phyloP scores from a whole-genome alignment of 495 filamentous ascomycete species.

The Pseudomonodictys pantanalensis region DNA sequence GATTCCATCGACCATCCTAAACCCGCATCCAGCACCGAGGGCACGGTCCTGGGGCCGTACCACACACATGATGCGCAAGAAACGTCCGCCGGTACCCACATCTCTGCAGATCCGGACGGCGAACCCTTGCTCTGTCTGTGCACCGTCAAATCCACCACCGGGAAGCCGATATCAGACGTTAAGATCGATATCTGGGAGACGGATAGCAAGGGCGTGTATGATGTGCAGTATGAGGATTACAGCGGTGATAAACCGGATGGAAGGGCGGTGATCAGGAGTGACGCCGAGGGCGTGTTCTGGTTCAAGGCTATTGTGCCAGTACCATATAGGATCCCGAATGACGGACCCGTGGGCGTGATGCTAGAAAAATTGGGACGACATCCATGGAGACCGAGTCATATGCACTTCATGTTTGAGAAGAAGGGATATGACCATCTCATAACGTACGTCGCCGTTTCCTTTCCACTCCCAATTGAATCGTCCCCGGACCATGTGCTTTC shows the following conservation, averaged over 20 bases:
- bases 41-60: slow-evolving; percentile 88
- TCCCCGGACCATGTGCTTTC: not conserved
- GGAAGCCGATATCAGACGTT: slow-evolving; percentile 64
- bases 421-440: slow-evolving; percentile 79
- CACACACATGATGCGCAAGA: slow-evolving; percentile 83
- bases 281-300: slow-evolving; percentile 74
- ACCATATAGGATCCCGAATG: slow-evolving; percentile 83
- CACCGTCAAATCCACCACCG: slow-evolving; percentile 65
- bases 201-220: slow-evolving; percentile 80
- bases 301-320: slow-evolving; percentile 86
- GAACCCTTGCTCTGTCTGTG: slow-evolving; percentile 75
- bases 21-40: slow-evolving; percentile 70
- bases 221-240: slow-evolving; percentile 76
- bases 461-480: not conserved
- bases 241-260: slow-evolving; percentile 64
- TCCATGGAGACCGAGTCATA: slow-evolving; percentile 78
- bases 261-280: slow-evolving; percentile 71
- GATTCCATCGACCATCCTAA: slow-evolving; percentile 93
- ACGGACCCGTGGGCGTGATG: slow-evolving; percentile 83
- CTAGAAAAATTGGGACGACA: slow-evolving; percentile 69
- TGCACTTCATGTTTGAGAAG: slow-evolving; percentile 96
- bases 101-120: slow-evolving; percentile 70
- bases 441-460: slow-evolving; percentile 57
- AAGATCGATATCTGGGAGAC: slow-evolving; percentile 95
- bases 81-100: slow-evolving; percentile 59